phyloP scores from a whole-genome alignment of 306 rosid genomes.

The Acacia melanoxylon region DNA sequence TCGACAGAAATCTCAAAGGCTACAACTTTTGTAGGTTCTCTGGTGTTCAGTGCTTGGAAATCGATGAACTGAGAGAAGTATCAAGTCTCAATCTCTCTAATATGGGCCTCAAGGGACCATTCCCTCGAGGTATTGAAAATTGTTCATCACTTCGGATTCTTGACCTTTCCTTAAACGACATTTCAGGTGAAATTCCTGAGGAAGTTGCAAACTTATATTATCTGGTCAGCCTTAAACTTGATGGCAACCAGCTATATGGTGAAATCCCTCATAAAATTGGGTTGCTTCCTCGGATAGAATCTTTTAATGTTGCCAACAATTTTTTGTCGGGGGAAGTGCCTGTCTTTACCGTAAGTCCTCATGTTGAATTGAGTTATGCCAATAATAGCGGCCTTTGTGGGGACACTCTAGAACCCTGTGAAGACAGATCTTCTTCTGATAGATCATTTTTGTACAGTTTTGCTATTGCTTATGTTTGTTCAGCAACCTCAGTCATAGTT shows the following conservation, averaged over 20 bases:
- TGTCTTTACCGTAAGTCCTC: neutral
- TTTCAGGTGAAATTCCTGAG: constrained; percentile 39
- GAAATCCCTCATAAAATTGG: constrained; percentile 37
- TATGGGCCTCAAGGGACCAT: constrained; percentile 34
- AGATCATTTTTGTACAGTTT: constrained; percentile 29
- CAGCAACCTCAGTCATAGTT: neutral
- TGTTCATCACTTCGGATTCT: constrained; percentile 19
- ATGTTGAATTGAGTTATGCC: constrained; percentile 23
- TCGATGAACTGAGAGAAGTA: constrained; percentile 12
- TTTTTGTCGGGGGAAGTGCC: constrained; percentile 39
- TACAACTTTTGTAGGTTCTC: neutral
- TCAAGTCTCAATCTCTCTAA: neutral
- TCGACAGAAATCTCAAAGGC: neutral
- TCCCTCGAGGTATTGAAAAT: constrained; percentile 26
- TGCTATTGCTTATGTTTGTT: constrained; percentile 28
- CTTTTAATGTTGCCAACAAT: constrained; percentile 27
- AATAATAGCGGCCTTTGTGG: constrained; percentile 42
- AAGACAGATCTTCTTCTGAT: neutral
- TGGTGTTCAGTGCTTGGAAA: constrained; percentile 37
- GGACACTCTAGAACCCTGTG: constrained; percentile 23
- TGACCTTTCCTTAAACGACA: constrained; percentile 24
- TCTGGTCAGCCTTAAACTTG: constrained; percentile 32
- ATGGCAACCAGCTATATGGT: constrained; percentile 34
- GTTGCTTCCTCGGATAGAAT: neutral
- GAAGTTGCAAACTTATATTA: constrained; percentile 10